Base-by-base conservation (phyloP, 2,329 filamentous ascomycete species). In the Clarireedia hainanense region DNA sequence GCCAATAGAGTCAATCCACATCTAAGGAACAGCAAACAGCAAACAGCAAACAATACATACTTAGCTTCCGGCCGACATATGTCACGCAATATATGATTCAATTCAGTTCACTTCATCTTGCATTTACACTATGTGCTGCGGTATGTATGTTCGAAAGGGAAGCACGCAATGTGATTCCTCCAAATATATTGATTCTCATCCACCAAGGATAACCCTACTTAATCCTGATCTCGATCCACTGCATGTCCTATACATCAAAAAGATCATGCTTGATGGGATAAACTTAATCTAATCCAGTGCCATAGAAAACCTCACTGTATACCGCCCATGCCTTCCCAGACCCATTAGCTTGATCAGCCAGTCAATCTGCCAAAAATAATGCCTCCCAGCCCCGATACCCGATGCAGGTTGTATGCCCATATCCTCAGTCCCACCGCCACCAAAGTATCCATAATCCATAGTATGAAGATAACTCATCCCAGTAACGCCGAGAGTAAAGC, bases 401-500 rank as follows among this genome's bases (percentile, higher is more conserved):
- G 42, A 55, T 55, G 45, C 52, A 49, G 50, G 24, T 40, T 50
- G 20, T 36, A 37, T 20, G 12, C 39, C 45, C 23, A 43, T 34
- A 47, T 23, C 40, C 34, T 30, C 49, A 51, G 12, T 26, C 36
- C 20, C 43, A 30, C 27, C 23, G 40, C 45, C 30, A 14, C 39
- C 24, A 50, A 26, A 17, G 34, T 36, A 50, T 45, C 37, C 52
- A 50, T 55, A 45, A 34, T 17, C 52, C 4, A 51, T 51, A 20
- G 6, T 37, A 27, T 49, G 39, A 43, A 30, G 40, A 43, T 37
- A 20, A 55, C 39, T 50, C 52, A 55, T 26, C 43, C 47, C 47
- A 55, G 37, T 50, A 55, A 55, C 52, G 47, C 52, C 52, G 26
- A 55, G 40, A 40, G 17, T 17, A 34, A 20, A 14, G 23, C 37